These are phyloP conservation scores for Mytilinidion resinicola DNA, from an alignment of 495 filamentous ascomycete species.

Conservation along the genomic window DNA sequence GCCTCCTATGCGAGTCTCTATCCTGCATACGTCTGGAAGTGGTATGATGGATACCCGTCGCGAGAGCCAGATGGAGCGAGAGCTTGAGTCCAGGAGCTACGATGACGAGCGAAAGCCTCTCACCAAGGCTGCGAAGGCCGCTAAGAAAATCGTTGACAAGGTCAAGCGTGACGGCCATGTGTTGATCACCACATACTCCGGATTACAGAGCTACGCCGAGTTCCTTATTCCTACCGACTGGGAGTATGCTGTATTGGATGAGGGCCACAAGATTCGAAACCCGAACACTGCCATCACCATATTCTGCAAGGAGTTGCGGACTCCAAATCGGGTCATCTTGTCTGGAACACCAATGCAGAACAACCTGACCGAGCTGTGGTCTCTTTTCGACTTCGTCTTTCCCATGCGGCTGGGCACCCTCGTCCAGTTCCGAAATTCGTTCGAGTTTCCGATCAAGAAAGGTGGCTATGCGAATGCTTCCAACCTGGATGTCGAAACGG, in stretches of 20 bases:
- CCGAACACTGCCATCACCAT: slow-evolving; percentile 89
- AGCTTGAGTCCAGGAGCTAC: slow-evolving; percentile 45
- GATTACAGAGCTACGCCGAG: slow-evolving; percentile 78
- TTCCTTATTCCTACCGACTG: slow-evolving; percentile 75
- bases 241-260: slow-evolving; percentile 90
- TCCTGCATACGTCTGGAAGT: slow-evolving; percentile 89
- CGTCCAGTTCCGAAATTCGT: slow-evolving; percentile 79
- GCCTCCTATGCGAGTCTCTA: slow-evolving; percentile 89
- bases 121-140: slow-evolving; percentile 52
- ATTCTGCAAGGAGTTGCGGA: slow-evolving; percentile 83
- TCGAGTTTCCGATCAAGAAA: slow-evolving; percentile 84
- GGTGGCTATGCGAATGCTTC: slow-evolving; percentile 92
- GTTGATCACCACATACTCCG: slow-evolving; percentile 89
- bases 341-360: slow-evolving; percentile 98
- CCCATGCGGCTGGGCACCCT: slow-evolving; percentile 92
- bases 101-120: slow-evolving; percentile 38
- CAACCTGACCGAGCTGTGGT: slow-evolving; percentile 94
- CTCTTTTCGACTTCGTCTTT: slow-evolving; percentile 91
- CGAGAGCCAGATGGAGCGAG: slow-evolving; percentile 67
- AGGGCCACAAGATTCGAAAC: slow-evolving; percentile 96
- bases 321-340: slow-evolving; percentile 81
- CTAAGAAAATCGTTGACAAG: slow-evolving; percentile 69
- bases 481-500: slow-evolving; percentile 86
- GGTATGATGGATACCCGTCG: slow-evolving; percentile 80
- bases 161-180: slow-evolving; percentile 87